A percentile compares a stretch with the other conserved stretches of the same genome.
Evolutionary conservation across 192 early-diverging fungal genomes (phyloP).

Genomic region (Coemansia sp.): DNA sequence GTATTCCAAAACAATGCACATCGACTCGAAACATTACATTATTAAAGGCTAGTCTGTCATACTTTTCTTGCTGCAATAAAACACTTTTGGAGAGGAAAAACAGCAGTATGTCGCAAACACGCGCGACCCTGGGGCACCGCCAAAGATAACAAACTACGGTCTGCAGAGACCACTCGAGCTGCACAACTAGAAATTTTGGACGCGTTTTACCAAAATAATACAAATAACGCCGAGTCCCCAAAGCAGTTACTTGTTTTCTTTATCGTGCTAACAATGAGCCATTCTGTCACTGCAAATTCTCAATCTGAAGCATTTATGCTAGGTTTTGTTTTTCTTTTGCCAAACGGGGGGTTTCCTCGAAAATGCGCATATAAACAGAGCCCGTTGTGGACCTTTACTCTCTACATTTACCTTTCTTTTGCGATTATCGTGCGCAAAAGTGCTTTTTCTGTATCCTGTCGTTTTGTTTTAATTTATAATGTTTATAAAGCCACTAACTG

Average conservation of each 20-base stretch:
- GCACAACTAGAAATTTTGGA: no score
- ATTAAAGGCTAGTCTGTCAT: no score
- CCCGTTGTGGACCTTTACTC: neutral
- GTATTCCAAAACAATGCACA: neutral
- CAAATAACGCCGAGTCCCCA: neutral
- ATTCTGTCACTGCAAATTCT: slow-evolving; percentile 10
- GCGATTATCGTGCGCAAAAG: neutral
- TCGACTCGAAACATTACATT: no score
- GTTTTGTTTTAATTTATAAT: slow-evolving; percentile 6
- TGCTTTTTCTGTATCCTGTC: slow-evolving; percentile 3
- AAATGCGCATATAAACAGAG: slow-evolving; percentile 1
- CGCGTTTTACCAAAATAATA: neutral
- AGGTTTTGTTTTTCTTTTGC: neutral
- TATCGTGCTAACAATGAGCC: neutral
- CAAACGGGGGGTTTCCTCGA: neutral
- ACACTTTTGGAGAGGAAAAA: no score
- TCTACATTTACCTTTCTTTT: neutral
- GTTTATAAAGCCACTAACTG: neutral
- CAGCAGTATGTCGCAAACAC: no score
- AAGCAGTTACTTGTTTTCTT: slow-evolving; percentile 13
- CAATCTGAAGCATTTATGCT: neutral
- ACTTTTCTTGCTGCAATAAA: no score
- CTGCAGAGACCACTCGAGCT: no score
- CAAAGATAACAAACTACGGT: no score
- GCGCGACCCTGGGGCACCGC: no score